These are phyloP conservation scores for Diospyros kaki DNA, from an alignment of 148 eudicot genomes.

Conservation along the genomic window DNA sequence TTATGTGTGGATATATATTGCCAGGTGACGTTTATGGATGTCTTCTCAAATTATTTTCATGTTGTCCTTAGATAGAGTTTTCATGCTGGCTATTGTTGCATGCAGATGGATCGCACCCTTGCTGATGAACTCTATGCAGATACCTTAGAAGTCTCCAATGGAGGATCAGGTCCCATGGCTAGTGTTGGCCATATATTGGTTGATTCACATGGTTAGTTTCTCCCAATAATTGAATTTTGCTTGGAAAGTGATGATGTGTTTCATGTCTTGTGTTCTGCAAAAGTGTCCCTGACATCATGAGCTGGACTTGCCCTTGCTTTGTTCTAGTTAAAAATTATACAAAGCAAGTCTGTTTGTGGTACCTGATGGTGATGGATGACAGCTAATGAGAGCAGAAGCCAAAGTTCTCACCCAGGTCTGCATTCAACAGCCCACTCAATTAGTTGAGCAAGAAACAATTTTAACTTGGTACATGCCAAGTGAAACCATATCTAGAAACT, in stretches of 20 bases:
- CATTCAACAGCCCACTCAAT: too few species aligned
- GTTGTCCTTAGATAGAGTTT: too few species aligned
- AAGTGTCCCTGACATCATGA: neutral
- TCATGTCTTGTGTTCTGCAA: neutral
- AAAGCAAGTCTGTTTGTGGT: neutral
- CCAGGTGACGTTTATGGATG: too few species aligned
- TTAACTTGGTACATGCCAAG: too few species aligned
- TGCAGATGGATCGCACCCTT: slow-evolving; percentile 27
- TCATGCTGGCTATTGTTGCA: neutral
- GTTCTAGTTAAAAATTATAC: neutral
- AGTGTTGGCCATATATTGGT: slow-evolving; percentile 6
- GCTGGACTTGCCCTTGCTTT: neutral
- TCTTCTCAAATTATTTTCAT: neutral
- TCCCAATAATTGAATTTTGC: neutral
- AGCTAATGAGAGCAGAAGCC: too few species aligned
- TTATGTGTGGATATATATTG: too few species aligned
- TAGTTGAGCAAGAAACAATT: too few species aligned
- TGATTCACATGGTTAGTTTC: slow-evolving; percentile 16
- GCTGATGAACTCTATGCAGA: slow-evolving; percentile 37
- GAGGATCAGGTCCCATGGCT: slow-evolving; percentile 10
- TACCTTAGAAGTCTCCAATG: slow-evolving; percentile 19
- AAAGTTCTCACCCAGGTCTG: too few species aligned
- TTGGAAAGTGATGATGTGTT: neutral
- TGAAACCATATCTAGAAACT: too few species aligned
- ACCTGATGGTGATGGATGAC: neutral